Base-by-base conservation (phyloP, 768 basidiomycete genomes). In the Collybia sordida region DNA sequence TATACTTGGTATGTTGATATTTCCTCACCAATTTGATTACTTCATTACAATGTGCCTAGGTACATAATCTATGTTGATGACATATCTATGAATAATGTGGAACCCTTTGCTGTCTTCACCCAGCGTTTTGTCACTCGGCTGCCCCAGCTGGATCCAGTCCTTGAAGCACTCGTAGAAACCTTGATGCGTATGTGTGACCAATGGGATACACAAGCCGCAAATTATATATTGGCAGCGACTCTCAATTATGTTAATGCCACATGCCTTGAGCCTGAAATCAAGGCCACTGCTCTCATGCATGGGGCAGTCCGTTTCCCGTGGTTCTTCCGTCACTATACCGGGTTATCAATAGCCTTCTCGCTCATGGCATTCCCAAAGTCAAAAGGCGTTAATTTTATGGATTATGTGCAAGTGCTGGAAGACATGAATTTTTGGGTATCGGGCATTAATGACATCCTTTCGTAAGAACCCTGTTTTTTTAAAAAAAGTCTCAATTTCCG, bases 351-450 rank as follows among this genome's bases (percentile, higher is more conserved):
- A 4, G 57, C 22, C 9, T 54, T 50, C n/a, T 50, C 53, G 4
- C 41, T 54, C 18, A 52, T 59, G 41, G n/a, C 55, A 2, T 62
- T 58, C 23, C 59, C 59, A 3, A 54, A 51, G 21, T 43, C 53
- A 6, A 36, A 45, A 9, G 38, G 50, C 28, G 34, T 52, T n/a
- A 40, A 54, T n/a, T 52, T 57, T 36, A 40, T 48, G 2, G 18
- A 53, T 24, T 62, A 53, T 19, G 50, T 62, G 34, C 57, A 58
- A 25, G 56, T 41, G 1, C 24, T 60, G 18, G 51, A 57, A n/a
- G 59, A 60, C 31, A 62, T 60, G 50, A 49, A 53, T 19, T 52
- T 52, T 19, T 60, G 49, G 50, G 41, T 53, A 14, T 53, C 50
- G 6, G 34, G 23, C 8, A 53, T 39, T 4, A 62, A 62, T 22